These are phyloP conservation scores for Myxozyma mucilagina DNA, from an alignment of 805 yeast species.

Conservation along the genomic window DNA sequence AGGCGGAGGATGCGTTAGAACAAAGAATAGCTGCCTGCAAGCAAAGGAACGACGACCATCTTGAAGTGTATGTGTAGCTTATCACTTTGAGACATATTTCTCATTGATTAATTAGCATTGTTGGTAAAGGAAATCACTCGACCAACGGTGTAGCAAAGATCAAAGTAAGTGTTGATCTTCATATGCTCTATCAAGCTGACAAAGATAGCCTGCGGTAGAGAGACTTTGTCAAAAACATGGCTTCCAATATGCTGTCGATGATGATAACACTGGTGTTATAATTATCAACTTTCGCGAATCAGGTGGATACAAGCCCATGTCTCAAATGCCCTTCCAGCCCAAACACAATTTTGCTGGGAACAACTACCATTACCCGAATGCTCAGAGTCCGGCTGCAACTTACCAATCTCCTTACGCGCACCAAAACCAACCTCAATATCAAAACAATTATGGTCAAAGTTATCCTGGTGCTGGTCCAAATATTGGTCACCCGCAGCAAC, in stretches of 20 bases:
- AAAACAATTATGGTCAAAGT: neutral
- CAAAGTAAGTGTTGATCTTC: conserved; percentile 42
- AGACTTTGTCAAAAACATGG: conserved; percentile 67
- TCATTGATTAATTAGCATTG: conserved; percentile 50
- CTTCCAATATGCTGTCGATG: conserved; percentile 62
- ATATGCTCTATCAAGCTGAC: neutral
- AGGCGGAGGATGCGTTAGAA: conserved; percentile 76
- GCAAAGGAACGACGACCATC: conserved; percentile 55
- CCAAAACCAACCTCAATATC: conserved; percentile 12
- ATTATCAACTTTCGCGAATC: conserved; percentile 62
- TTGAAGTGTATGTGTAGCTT: conserved; percentile 51
- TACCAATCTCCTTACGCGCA: conserved; percentile 13
- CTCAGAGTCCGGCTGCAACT: conserved; percentile 31
- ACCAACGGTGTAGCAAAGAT: conserved; percentile 78
- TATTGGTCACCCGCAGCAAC: conserved; percentile 34
- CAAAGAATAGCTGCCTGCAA: conserved; percentile 69
- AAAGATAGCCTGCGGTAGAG: conserved; percentile 72
- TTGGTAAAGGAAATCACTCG: conserved; percentile 91
- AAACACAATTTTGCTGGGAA: conserved; percentile 42
- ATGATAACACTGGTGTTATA: conserved; percentile 77
- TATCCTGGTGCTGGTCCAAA: conserved; percentile 24
- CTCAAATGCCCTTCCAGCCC: conserved; percentile 24
- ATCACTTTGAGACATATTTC: neutral
- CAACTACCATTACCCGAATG: conserved; percentile 37
- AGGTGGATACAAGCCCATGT: conserved; percentile 35